A percentile compares a stretch with the other conserved stretches of the same genome.
Conservation (phyloP, 106 monocot species). For the Platanthera guangdongensis region DNA sequence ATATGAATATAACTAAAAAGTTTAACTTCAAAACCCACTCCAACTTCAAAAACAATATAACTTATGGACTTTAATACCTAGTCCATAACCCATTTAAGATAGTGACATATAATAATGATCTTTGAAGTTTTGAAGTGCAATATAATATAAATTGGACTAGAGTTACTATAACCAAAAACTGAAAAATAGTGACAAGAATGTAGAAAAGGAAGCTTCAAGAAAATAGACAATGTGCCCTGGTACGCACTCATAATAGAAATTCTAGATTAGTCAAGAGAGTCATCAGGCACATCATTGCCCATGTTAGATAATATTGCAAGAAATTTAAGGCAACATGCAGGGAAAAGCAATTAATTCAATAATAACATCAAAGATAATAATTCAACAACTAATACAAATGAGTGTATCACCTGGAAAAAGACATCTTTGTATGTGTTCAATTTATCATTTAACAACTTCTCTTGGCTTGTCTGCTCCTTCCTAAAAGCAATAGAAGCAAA, state of each 20-base stretch:
- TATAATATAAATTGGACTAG: too few species aligned
- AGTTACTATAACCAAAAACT: too few species aligned
- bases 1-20: not conserved
- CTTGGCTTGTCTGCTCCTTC: constrained; percentile 54
- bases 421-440: constrained; percentile 45
- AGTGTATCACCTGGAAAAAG: constrained; percentile 66
- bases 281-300: too few species aligned
- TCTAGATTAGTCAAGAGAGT: too few species aligned
- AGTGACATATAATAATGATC: too few species aligned
- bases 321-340: constrained; percentile 65
- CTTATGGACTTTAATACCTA: too few species aligned
- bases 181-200: not conserved
- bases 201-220: too few species aligned
- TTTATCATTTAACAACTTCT: constrained; percentile 79
- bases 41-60: too few species aligned
- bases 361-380: not conserved
- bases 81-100: too few species aligned
- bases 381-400: not conserved
- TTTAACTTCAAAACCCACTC: too few species aligned
- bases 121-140: too few species aligned
- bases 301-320: constrained; percentile 33
- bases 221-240: constrained; percentile 36
- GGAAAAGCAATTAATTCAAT: constrained; percentile 2
- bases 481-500: constrained; percentile 57
- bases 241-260: too few species aligned